These are phyloP conservation scores for Phytophthora idaei DNA, from an alignment of 352 stramenopile genomes.

Conservation along the genomic window DNA sequence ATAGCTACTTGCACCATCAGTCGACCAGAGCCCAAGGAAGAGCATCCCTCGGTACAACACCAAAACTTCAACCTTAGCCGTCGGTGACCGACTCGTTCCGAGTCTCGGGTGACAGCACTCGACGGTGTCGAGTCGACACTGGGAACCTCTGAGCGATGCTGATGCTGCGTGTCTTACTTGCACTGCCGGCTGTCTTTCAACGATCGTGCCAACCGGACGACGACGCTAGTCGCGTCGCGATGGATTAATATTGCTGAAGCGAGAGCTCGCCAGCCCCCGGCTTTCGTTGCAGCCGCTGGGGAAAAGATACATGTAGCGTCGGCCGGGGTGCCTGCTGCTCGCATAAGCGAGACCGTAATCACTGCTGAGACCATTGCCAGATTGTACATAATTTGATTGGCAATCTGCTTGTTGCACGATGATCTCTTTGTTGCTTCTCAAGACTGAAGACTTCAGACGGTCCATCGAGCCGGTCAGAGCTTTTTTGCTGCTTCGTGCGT, in stretches of 20 bases:
- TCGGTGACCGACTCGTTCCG: background rate
- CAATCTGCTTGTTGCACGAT: too few relatives aligned
- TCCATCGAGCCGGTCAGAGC: background rate
- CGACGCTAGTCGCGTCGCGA: background rate
- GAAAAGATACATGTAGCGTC: background rate
- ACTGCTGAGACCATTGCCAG: background rate
- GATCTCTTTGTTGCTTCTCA: background rate
- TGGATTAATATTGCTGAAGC: background rate
- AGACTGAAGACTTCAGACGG: background rate
- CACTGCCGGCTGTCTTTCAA: background rate
- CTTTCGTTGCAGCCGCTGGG: too few relatives aligned
- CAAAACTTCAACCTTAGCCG: conserved; percentile 10
- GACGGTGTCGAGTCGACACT: background rate
- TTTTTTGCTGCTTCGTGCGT: conserved; percentile 7
- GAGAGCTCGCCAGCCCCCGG: too few relatives aligned
- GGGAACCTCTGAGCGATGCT: background rate
- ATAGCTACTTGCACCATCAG: background rate
- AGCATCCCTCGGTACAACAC: conserved; percentile 5
- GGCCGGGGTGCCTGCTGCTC: background rate
- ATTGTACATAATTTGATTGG: too few relatives aligned
- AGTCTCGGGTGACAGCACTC: too few relatives aligned
- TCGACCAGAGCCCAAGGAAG: background rate
- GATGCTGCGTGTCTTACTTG: background rate
- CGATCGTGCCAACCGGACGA: background rate
- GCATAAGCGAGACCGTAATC: background rate